phyloP scores from a whole-genome alignment of 352 stramenopile genomes.

The Phytopythium montanum region DNA sequence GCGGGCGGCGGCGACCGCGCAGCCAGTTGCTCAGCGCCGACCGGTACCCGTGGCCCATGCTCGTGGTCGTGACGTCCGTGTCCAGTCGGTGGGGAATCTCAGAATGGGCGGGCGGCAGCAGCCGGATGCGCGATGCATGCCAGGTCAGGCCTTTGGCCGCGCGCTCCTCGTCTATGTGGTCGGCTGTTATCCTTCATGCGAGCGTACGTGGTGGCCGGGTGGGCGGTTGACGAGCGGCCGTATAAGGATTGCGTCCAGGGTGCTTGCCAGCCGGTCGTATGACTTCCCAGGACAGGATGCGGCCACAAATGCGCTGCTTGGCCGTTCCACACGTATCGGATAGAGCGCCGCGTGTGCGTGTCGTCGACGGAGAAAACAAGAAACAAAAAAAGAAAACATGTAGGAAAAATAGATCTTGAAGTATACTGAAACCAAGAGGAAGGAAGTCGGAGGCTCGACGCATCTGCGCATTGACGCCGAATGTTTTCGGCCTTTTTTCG shows the following conservation, averaged over 20 bases:
- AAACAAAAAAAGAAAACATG: not conserved
- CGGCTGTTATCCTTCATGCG: not conserved
- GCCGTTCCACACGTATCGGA: not conserved
- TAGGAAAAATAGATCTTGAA: no score
- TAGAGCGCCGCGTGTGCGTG: not conserved
- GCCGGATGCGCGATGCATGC: not conserved
- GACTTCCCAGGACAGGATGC: not conserved
- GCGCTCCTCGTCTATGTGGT: not conserved
- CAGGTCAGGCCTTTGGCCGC: not conserved
- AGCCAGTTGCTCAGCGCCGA: constrained; percentile 8
- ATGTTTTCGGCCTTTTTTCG: not conserved
- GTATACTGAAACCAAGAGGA: not conserved
- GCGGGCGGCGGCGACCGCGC: not conserved
- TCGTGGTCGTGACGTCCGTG: not conserved
- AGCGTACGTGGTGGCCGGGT: no score
- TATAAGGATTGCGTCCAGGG: not conserved
- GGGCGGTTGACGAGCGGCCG: not conserved
- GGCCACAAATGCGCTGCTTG: not conserved
- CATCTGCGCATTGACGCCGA: not conserved
- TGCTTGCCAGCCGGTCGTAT: not conserved
- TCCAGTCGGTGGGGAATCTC: not conserved
- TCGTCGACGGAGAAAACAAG: not conserved
- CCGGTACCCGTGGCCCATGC: constrained; percentile 9
- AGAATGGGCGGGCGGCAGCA: not conserved
- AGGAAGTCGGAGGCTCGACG: not conserved